Evolutionary conservation across 2,329 filamentous ascomycete genomes (phyloP), one percentile per base, ranked within the genome.

Genomic region (Penicillium polonicum): DNA sequence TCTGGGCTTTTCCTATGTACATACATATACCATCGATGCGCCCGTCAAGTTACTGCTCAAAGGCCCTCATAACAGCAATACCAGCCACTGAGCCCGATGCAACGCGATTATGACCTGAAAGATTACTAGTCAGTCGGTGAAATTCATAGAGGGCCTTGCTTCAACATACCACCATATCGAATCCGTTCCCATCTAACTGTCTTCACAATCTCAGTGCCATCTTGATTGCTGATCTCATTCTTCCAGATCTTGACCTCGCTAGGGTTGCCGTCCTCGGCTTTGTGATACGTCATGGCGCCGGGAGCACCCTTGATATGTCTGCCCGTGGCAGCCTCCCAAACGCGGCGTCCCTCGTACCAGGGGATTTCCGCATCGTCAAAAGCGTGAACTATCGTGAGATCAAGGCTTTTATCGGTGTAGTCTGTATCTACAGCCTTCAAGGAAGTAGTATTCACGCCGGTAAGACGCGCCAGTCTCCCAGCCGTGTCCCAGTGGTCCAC

Each of bases 401-500:
- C 82, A 10, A 94, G 62, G 61, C 68, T 67, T 78, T 78, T 60
- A 63, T 79, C 60, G 76, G 82, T 43, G 82, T 86, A 62, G 75
- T 72, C 41, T 72, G 76, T 15, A 84, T 82, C 64, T 85, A 75
- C 45, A 81, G 84, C 52, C 79, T 70, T 78, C 12, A 65, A 55
- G 2, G 57, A 55, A 6, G 64, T 63, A 2, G 68, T 52, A 3
- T 62, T 62, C 33, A 73, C 65, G 2, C 75, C 74, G 2, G 74
- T 72, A 51, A 78, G 55, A 12, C 75, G 72, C 4, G 71, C 74
- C 10, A 97, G 78, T 4, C 92, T 83, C 29, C 82, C 79, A 0
- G 83, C 83, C 0, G 90, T 91, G 48, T 85, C 81, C 94, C 94
- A 99, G 59, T 82, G 86, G 68, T 97, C 93, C n/a, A 88, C 79